Evolutionary conservation across 805 yeast species (phyloP), one percentile per base, ranked within the genome.

Genomic region (Naumovozyma dairenensis): DNA sequence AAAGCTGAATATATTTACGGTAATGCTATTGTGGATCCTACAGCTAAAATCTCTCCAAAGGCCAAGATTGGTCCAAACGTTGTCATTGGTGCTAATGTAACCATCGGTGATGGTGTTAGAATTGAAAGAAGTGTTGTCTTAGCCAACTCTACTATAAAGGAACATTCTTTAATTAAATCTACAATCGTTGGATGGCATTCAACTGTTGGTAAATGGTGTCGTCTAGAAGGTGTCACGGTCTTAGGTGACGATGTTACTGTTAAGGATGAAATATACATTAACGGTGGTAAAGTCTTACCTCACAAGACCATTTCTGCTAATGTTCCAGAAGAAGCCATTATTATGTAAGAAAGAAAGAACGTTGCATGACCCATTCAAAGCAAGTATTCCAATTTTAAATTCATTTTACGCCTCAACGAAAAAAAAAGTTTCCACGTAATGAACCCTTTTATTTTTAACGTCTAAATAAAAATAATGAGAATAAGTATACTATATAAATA

Each of bases 181-280:
- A 82, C 98, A 55, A 89, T 92, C 65, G 94, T 92, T 49, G 99
- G 99, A 55, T 92, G 99, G 99, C 79, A 86, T 74, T 87, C 96
- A 44, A 83, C 84, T 53, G 89, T 92, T 55, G 98, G 98, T 65
- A 79, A 77, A 67, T 92, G 98, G 98, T 94, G 96, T 46, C 85
- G 98, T 74, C 76, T 92, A 46, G 97, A 92, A 68, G 95, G 95
- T 71, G 83, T 78, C 55, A 83, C 96, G 43, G 98, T 92, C 40
- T 76, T 92, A 57, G 99, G 98, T 69, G 99, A 92, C 65, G 99
- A 92, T 51, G 99, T 92, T 48, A 93, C 87, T 63, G 85, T 92
- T 61, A 85, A 89, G 72, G 96, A 92, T 62, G 99, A 89, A 73
- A 75, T 92, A 62, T 92, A 92, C 74, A 94, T 92, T 55, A 92